phyloP scores from a whole-genome alignment of 192 early-diverging fungal species.

The Rhizoclosmatium globosum region DNA sequence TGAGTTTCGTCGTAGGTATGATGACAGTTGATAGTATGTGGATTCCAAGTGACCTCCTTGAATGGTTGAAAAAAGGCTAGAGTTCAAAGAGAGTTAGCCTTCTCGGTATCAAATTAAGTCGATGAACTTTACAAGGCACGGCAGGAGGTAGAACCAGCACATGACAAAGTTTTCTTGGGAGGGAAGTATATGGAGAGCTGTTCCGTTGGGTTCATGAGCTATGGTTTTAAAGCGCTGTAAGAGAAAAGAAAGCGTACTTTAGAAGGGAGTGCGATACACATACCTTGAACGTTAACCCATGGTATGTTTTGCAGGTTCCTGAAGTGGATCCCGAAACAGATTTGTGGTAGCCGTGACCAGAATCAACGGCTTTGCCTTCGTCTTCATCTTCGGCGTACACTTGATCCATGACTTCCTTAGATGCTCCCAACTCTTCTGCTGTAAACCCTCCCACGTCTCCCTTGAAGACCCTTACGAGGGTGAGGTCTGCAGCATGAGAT shows the following conservation, averaged over 20 bases:
- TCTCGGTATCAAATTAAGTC: not conserved
- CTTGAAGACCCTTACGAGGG: slow-evolving; percentile 3
- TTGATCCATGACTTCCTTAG: not conserved
- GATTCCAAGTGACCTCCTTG: no score
- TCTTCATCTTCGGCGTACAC: not conserved
- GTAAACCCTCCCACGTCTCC: slow-evolving; percentile 2
- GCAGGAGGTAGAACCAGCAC: not conserved
- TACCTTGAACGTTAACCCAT: no score
- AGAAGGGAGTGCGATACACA: no score
- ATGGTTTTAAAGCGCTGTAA: not conserved
- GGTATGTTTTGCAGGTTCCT: not conserved
- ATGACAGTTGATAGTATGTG: no score
- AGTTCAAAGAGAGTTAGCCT: no score
- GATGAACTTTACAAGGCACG: not conserved
- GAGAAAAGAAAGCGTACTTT: not conserved
- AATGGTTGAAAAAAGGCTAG: not conserved
- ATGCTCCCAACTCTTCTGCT: not conserved
- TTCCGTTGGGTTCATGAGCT: not conserved
- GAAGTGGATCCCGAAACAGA: not conserved
- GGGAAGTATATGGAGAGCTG: not conserved
- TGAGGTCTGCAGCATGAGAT: slow-evolving; percentile 6
- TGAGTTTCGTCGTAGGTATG: not conserved
- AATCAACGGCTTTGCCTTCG: no score
- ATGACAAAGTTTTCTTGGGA: slow-evolving; percentile 10
- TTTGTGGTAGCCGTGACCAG: not conserved